These are phyloP conservation scores for Cucurbita moschata DNA, from an alignment of 306 rosid species.

Conservation along the genomic window DNA sequence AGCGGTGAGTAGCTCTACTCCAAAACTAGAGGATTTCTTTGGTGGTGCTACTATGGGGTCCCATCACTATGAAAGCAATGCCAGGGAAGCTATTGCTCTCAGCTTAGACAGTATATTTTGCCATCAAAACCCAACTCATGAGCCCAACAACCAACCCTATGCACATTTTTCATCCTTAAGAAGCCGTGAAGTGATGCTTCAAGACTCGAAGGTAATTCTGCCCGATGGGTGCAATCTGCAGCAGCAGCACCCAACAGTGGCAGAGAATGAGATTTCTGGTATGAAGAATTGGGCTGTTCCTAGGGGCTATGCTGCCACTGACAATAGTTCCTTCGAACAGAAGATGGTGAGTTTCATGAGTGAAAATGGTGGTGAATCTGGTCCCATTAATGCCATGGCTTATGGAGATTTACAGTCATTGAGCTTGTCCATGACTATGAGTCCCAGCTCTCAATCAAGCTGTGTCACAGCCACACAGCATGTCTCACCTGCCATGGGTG, in stretches of 20 bases:
- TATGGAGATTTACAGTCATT: slow-evolving; percentile 54
- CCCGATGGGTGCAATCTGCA: slow-evolving; percentile 25
- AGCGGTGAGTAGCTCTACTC: slow-evolving; percentile 49
- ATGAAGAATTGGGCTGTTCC: slow-evolving; percentile 42
- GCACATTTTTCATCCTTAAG: slow-evolving; percentile 7
- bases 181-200: slow-evolving; percentile 25
- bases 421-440: slow-evolving; percentile 58
- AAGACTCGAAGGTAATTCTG: slow-evolving; percentile 26
- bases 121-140: slow-evolving; percentile 28
- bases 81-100: slow-evolving; percentile 46
- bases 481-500: slow-evolving; percentile 28
- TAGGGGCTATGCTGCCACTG: slow-evolving; percentile 15
- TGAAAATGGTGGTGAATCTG: slow-evolving; percentile 46
- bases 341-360: slow-evolving; percentile 33
- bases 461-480: slow-evolving; percentile 51
- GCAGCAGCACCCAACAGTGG: slow-evolving; percentile 15
- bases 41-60: slow-evolving; percentile 56
- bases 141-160: slow-evolving; percentile 15
- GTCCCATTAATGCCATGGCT: slow-evolving; percentile 17
- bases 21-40: slow-evolving; percentile 80
- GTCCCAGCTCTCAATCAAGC: slow-evolving; percentile 78
- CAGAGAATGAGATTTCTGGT: slow-evolving; percentile 19
- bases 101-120: slow-evolving; percentile 53
- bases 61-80: slow-evolving; percentile 52
- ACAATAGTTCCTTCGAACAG: slow-evolving; percentile 11